Conservation (phyloP, 1,139 yeast species). For the Hyphopichia burtonii region DNA sequence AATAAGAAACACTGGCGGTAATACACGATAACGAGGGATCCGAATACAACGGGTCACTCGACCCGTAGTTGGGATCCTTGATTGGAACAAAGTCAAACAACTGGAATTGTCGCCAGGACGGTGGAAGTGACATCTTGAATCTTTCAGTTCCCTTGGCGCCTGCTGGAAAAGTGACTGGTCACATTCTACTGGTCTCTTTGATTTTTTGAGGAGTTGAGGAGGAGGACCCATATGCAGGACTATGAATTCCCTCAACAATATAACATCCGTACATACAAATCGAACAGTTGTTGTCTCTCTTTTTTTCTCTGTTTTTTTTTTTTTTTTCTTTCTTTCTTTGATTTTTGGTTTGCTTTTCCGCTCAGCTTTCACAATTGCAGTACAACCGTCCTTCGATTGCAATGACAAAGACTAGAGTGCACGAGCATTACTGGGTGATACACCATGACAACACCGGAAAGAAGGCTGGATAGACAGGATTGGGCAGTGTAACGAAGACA, state of each 20-base stretch:
- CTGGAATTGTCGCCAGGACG: constrained; percentile 84
- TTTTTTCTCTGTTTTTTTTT: background rate
- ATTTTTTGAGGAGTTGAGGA: background rate
- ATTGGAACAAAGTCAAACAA: constrained; percentile 84
- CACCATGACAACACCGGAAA: too few relatives aligned
- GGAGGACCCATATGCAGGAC: background rate
- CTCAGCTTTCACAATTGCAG: too few relatives aligned
- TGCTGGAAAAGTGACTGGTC: too few relatives aligned
- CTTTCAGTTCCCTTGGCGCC: too few relatives aligned
- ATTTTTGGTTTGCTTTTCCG: background rate
- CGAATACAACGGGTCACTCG: constrained; percentile 68
- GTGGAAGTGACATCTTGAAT: constrained; percentile 17
- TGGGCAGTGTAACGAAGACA: too few relatives aligned
- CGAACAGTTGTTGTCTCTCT: too few relatives aligned
- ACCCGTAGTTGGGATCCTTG: constrained; percentile 73
- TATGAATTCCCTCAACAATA: background rate
- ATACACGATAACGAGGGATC: constrained; percentile 70
- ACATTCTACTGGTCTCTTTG: too few relatives aligned
- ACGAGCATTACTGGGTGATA: too few relatives aligned
- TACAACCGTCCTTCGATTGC: too few relatives aligned
- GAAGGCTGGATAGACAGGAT: too few relatives aligned
- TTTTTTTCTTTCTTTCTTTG: background rate
- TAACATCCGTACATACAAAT: too few relatives aligned
- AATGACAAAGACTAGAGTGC: too few relatives aligned
- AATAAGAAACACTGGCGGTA: constrained; percentile 49